These are phyloP conservation scores for Lactifluus rugatus DNA, from an alignment of 768 basidiomycete genomes.

Conservation along the genomic window DNA sequence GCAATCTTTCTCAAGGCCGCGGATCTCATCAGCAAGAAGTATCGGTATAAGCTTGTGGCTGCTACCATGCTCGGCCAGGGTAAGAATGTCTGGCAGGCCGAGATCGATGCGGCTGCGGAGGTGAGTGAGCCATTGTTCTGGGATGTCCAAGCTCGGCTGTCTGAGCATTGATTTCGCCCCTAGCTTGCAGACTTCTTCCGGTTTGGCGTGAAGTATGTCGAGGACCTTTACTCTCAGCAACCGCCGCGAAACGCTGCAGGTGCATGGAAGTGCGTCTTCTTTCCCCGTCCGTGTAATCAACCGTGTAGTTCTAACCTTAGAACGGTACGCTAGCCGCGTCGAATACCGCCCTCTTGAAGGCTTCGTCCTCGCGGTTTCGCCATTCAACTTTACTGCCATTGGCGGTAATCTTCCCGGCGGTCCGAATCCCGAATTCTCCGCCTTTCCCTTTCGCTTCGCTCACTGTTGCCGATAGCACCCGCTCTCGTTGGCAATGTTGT, in stretches of 20 bases:
- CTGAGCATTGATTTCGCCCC: not conserved
- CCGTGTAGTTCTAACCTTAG: not conserved
- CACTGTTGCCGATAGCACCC: constrained; percentile 43
- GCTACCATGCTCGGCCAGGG: constrained; percentile 98
- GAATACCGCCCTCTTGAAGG: constrained; percentile 98
- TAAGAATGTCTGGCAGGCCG: constrained; percentile 99
- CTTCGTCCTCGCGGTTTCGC: constrained; percentile 94
- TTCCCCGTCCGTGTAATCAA: not conserved
- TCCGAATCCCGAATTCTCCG: constrained; percentile 22
- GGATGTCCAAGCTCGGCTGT: not conserved
- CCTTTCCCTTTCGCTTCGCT: not conserved
- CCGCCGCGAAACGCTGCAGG: constrained; percentile 79
- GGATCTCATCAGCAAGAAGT: constrained; percentile 91
- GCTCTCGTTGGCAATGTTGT: constrained; percentile 92
- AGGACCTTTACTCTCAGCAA: constrained; percentile 88
- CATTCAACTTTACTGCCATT: constrained; percentile 98
- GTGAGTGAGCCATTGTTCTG: constrained; percentile 34
- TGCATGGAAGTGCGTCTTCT: constrained; percentile 78
- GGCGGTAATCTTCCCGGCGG: constrained; percentile 87
- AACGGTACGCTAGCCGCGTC: constrained; percentile 52
- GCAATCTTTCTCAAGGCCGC: constrained; percentile 98
- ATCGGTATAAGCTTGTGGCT: constrained; percentile 88
- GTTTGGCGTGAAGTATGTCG: constrained; percentile 94
- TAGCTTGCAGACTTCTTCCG: constrained; percentile 89
- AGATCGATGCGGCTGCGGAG: constrained; percentile 99